phyloP scores from a whole-genome alignment of 441 rosid genomes.

The Cnidoscolus chayamansa region DNA sequence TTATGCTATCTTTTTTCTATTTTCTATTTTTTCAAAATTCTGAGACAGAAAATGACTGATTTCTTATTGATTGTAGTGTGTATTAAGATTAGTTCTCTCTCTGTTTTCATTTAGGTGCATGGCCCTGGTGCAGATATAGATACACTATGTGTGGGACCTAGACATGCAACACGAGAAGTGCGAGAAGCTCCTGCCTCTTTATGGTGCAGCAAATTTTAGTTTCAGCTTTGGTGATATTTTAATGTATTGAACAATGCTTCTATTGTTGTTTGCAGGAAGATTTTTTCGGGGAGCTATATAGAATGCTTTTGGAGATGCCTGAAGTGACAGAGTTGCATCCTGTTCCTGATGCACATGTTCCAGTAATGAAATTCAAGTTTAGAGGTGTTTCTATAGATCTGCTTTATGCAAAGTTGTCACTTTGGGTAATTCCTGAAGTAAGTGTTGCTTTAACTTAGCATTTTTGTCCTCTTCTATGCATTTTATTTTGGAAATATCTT shows the following conservation, averaged over 20 bases:
- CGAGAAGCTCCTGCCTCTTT: conserved; percentile 35
- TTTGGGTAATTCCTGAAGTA: conserved; percentile 95
- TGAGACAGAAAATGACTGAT: neutral
- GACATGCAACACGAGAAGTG: conserved; percentile 92
- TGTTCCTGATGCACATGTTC: conserved; percentile 98
- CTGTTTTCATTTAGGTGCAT: conserved; percentile 59
- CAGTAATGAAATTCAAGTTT: conserved; percentile 83
- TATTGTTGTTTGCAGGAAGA: conserved; percentile 59
- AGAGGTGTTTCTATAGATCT: conserved; percentile 91
- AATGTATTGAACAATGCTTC: conserved; percentile 24
- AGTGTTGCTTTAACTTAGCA: conserved; percentile 32
- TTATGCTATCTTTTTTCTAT: neutral
- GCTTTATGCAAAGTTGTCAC: conserved; percentile 86
- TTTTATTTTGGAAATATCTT: too few species aligned
- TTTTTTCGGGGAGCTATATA: conserved; percentile 80
- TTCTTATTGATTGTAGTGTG: neutral
- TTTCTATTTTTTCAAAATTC: neutral
- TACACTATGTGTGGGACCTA: conserved; percentile 93
- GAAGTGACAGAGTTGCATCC: conserved; percentile 96
- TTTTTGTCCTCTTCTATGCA: neutral
- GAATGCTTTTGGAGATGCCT: conserved; percentile 82
- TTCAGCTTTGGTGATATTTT: conserved; percentile 15
- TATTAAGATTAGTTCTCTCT: conserved; percentile 1
- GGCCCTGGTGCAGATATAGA: conserved; percentile 99
- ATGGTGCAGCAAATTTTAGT: conserved; percentile 23